phyloP scores from a whole-genome alignment of 1,284 basidiomycete genomes.

The Naganishia albida region DNA sequence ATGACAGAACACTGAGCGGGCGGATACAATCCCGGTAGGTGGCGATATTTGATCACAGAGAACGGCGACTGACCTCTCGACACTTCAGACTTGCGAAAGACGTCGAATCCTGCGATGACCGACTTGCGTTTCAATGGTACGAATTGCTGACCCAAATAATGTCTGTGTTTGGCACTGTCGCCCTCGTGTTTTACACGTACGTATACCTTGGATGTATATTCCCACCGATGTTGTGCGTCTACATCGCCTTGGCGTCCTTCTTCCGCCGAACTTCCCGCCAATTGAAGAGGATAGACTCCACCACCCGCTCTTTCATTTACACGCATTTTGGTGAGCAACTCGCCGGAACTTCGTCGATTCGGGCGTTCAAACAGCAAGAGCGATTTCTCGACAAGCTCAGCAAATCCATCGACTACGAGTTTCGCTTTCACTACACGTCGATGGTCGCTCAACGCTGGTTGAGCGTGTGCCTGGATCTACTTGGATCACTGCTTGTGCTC shows the following conservation, averaged over 20 bases:
- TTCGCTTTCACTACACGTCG: slow-evolving; percentile 40
- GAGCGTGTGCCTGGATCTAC: slow-evolving; percentile 45
- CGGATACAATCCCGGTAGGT: slow-evolving; percentile 53
- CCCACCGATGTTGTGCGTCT: slow-evolving; percentile 41
- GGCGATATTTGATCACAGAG: slow-evolving; percentile 62
- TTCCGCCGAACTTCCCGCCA: slow-evolving; percentile 47
- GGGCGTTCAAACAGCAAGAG: slow-evolving; percentile 41
- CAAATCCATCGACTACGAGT: slow-evolving; percentile 39
- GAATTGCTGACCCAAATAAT: slow-evolving; percentile 22
- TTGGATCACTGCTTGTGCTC: slow-evolving; percentile 39
- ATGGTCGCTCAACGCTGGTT: slow-evolving; percentile 41
- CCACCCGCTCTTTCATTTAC: slow-evolving; percentile 45
- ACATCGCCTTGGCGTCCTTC: slow-evolving; percentile 35
- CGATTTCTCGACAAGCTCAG: slow-evolving; percentile 39
- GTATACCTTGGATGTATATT: slow-evolving; percentile 41
- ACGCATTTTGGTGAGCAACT: slow-evolving; percentile 47
- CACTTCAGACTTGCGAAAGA: slow-evolving; percentile 60
- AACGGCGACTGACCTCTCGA: slow-evolving; percentile 55
- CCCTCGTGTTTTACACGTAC: slow-evolving; percentile 43
- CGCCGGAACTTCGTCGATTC: slow-evolving; percentile 40
- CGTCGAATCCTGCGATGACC: slow-evolving; percentile 42
- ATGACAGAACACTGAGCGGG: slow-evolving; percentile 53
- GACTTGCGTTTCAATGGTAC: slow-evolving; percentile 36
- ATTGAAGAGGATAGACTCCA: slow-evolving; percentile 46
- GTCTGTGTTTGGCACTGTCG: slow-evolving; percentile 41